A percentile compares a stretch with the other conserved stretches of the same genome.
Evolutionary conservation across 1,284 basidiomycete genomes (phyloP).

Genomic region (Trametes hirsuta): DNA sequence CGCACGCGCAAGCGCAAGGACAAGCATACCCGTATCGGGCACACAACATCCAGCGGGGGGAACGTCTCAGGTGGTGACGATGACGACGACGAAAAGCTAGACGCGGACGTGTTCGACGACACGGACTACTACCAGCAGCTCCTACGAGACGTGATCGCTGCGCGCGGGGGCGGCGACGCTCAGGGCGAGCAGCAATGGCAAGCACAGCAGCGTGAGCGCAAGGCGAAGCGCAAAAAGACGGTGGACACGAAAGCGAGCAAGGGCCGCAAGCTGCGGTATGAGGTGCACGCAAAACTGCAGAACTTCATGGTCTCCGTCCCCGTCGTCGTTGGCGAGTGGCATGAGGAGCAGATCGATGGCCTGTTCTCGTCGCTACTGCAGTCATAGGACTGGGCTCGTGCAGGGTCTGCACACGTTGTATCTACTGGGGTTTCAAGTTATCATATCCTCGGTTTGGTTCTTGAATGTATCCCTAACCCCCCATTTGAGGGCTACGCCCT

Average conservation of each 20-base stretch:
- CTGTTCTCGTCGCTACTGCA: slow-evolving; percentile 80
- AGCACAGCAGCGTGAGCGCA: slow-evolving; percentile 65
- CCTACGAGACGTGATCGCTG: slow-evolving; percentile 86
- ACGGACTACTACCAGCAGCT: slow-evolving; percentile 91
- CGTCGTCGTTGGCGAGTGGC: slow-evolving; percentile 65
- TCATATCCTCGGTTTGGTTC: too few species aligned
- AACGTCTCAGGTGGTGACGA: slow-evolving; percentile 7
- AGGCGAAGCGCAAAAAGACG: slow-evolving; percentile 67
- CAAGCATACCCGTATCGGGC: slow-evolving; percentile 48
- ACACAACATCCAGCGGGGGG: slow-evolving; percentile 22
- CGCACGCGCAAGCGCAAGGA: slow-evolving; percentile 59
- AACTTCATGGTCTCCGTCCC: slow-evolving; percentile 93
- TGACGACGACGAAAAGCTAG: slow-evolving; percentile 36
- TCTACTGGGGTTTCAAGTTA: too few species aligned
- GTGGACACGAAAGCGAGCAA: slow-evolving; percentile 96
- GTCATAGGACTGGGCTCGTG: slow-evolving; percentile 1
- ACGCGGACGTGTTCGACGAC: slow-evolving; percentile 79
- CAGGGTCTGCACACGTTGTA: too few species aligned
- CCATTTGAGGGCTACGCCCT: too few species aligned
- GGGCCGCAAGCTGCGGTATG: slow-evolving; percentile 71
- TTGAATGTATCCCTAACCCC: too few species aligned
- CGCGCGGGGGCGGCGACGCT: slow-evolving; percentile 49
- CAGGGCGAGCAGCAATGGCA: slow-evolving; percentile 61
- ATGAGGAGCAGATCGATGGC: slow-evolving; percentile 93
- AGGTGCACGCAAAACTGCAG: slow-evolving; percentile 91